Percentiles rank a stretch among this genome's conserved stretches.
Conservation (phyloP, 129 eudicot species). For the Scalesia atractyloides region DNA sequence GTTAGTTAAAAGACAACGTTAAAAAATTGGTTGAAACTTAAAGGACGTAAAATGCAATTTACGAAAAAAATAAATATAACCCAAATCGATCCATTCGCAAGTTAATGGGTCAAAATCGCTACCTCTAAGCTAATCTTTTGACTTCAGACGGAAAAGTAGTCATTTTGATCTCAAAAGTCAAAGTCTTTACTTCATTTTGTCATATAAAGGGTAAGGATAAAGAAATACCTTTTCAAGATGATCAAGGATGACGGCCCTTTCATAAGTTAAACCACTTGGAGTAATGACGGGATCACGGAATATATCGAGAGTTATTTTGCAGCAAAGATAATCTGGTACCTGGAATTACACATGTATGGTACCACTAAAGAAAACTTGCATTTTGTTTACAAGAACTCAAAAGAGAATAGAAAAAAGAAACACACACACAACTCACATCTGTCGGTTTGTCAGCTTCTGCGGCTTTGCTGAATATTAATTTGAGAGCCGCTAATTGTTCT, state of each 20-base stretch:
- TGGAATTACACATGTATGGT: constrained; percentile 34
- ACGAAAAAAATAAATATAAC: background rate
- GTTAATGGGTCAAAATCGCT: background rate
- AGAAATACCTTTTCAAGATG: constrained; percentile 77
- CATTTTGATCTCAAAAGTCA: constrained; percentile 3
- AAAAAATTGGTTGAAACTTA: no score
- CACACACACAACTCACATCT: constrained; percentile 48
- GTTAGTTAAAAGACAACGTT: no score
- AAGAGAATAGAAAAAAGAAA: background rate
- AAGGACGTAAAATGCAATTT: background rate
- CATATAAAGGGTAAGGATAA: background rate
- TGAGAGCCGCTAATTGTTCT: constrained; percentile 55
- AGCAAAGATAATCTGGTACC: constrained; percentile 91
- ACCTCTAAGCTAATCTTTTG: background rate
- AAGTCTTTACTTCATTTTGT: background rate
- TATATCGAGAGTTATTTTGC: constrained; percentile 90
- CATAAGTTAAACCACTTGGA: constrained; percentile 90
- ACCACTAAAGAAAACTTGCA: background rate
- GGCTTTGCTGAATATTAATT: constrained; percentile 59
- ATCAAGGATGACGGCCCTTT: constrained; percentile 76
- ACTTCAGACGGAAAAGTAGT: background rate
- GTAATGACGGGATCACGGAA: constrained; percentile 96
- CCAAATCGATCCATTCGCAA: background rate
- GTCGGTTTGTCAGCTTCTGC: constrained; percentile 72
- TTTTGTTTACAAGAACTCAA: background rate